A percentile compares a stretch with the other conserved stretches of the same genome.
phyloP scores from a whole-genome alignment of 208 protist species.

The Acanthamoeba triangularis region DNA sequence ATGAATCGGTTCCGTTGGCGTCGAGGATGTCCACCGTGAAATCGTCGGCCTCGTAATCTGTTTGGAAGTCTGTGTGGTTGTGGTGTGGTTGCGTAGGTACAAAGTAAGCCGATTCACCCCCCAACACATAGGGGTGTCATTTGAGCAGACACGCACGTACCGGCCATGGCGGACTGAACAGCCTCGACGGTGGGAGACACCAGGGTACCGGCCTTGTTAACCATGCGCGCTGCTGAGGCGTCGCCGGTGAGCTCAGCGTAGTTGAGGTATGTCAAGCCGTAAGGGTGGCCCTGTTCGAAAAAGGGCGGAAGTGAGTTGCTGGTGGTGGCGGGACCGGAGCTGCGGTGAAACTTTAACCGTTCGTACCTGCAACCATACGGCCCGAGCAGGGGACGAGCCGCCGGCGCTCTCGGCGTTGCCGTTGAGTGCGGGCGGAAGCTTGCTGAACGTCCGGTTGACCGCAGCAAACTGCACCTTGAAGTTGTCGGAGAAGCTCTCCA shows the following conservation, averaged over 20 bases:
- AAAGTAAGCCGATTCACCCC: no score
- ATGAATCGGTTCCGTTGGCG: slow-evolving; percentile 28
- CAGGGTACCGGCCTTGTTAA: neutral
- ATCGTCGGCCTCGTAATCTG: neutral
- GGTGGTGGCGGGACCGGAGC: neutral
- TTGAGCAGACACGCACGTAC: neutral
- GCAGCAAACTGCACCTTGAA: slow-evolving; percentile 34
- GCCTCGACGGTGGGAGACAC: neutral
- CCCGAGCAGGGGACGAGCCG: neutral
- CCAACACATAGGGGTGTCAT: neutral
- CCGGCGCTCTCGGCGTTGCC: neutral
- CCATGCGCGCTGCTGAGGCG: neutral
- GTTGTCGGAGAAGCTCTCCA: neutral
- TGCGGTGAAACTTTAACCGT: no score
- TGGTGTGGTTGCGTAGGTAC: neutral
- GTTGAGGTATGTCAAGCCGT: slow-evolving; percentile 39
- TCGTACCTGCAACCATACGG: neutral
- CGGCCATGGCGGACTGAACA: slow-evolving; percentile 11
- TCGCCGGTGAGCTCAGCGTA: neutral
- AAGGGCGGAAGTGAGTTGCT: neutral
- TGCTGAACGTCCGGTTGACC: neutral
- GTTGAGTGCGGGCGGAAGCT: neutral
- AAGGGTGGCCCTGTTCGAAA: neutral
- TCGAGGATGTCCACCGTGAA: slow-evolving; percentile 27
- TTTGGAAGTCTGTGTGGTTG: neutral